Conservation (phyloP, 257 asterid genomes). For the Cruciata laevipes region DNA sequence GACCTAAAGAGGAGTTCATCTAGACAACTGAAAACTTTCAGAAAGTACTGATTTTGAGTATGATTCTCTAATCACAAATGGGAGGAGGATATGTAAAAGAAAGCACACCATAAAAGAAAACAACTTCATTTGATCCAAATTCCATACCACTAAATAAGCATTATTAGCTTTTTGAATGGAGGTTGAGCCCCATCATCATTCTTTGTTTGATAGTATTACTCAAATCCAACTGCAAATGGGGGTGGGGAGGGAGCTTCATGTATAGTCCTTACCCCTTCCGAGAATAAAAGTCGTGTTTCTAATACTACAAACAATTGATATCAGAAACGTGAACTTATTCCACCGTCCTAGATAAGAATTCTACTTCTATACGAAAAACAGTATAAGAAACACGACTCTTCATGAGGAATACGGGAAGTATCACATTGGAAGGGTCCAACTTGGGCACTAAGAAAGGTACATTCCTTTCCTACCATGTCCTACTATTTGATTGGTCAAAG, state of each 20-base stretch:
- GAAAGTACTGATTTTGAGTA: constrained; percentile 11
- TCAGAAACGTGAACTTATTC: not conserved
- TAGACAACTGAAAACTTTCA: not conserved
- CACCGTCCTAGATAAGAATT: not conserved
- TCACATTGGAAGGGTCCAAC: constrained; percentile 4
- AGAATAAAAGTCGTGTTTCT: not conserved
- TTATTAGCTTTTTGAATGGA: constrained; percentile 13
- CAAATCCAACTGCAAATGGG: constrained; percentile 10
- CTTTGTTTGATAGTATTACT: not conserved
- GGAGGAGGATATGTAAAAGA: constrained; percentile 10
- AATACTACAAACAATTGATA: not conserved
- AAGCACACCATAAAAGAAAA: constrained; percentile 3
- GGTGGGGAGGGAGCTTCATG: not conserved
- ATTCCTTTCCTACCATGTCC: constrained; percentile 12
- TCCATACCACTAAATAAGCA: constrained; percentile 24
- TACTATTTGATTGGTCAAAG: constrained; percentile 16
- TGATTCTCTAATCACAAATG: constrained; percentile 16
- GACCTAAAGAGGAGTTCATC: not conserved
- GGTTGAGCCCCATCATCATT: constrained; percentile 19
- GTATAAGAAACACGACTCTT: not conserved
- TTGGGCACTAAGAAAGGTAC: constrained; percentile 16
- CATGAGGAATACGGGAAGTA: not conserved
- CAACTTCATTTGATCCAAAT: constrained; percentile 8
- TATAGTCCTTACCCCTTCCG: not conserved
- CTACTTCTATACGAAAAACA: not conserved